Base-by-base conservation (phyloP, 257 asterid genomes). In the Gardenia jasminoides region DNA sequence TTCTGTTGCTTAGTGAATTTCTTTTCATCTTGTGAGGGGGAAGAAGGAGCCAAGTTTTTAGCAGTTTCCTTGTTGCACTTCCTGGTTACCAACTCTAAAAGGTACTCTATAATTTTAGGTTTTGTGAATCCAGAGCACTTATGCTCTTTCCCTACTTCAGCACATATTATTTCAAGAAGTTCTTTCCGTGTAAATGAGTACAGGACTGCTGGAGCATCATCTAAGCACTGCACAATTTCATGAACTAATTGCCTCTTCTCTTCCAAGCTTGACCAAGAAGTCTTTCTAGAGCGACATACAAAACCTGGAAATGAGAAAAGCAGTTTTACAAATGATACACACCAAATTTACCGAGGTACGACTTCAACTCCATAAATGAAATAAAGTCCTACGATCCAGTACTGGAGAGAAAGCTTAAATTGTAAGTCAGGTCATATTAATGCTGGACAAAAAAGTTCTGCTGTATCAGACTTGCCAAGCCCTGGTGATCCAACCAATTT, bases 111-210 rank as follows among this genome's bases (percentile, higher is more conserved):
- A 72, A 93, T 78, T 82, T 83, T 90, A 10, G 85, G 76, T 82
- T 93, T 93, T 47, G 93, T 86, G 80, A 90, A 75, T 82, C 94
- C 94, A 24, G 93, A 85, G 83, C 78, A 89, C 76, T 91, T 90
- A 64, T 92, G 88, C 64, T 90, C 96, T 85, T 86, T 88, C 7
- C 98, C 97, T 65, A 89, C 81, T 90, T 93, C 98, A 78, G 89
- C 89, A 78, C 93, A 87, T 79, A 93, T 89, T 73, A 93, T 83
- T 74, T 88, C 94, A 75, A 88, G 80, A 67, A 93, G 86, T 80
- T 93, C 96, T 52, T 80, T 91, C 79, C 95, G 93, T 78, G 86
- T 89, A 90, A 94, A 86, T 0, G 92, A 80, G 72, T 88, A 90
- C 58, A 93, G 84, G 79, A 89, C 86, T 58, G 90, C 89, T 24